phyloP scores from a whole-genome alignment of 768 basidiomycete species.

The Tylopilus intermedius region DNA sequence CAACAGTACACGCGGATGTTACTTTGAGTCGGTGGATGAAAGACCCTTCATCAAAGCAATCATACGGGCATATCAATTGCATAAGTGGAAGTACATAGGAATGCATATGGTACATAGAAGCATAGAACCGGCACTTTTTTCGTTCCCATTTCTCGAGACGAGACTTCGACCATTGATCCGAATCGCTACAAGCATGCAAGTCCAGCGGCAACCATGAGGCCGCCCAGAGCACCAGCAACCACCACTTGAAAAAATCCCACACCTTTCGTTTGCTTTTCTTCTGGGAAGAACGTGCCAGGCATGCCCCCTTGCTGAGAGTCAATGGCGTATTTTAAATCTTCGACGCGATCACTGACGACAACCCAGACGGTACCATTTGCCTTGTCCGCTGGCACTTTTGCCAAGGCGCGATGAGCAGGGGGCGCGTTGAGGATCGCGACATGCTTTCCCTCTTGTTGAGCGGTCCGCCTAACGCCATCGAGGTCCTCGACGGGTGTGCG shows the following conservation, averaged over 20 bases:
- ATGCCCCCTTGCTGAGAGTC: slow-evolving; percentile 29
- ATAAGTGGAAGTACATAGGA: slow-evolving; percentile 7
- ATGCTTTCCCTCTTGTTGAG: slow-evolving; percentile 30
- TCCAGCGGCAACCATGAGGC: slow-evolving; percentile 28
- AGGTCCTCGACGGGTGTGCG: slow-evolving; percentile 29
- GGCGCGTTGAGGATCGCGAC: slow-evolving; percentile 27
- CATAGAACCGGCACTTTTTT: slow-evolving; percentile 2
- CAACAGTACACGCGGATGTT: slow-evolving; percentile 3
- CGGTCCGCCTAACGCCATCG: slow-evolving; percentile 21
- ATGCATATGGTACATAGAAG: slow-evolving; percentile 12
- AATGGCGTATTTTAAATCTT: slow-evolving; percentile 30
- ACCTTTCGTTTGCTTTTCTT: slow-evolving; percentile 15
- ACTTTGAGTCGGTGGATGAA: not conserved
- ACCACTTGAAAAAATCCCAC: slow-evolving; percentile 30
- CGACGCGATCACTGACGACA: slow-evolving; percentile 28
- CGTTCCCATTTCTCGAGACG: not conserved
- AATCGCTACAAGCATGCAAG: slow-evolving; percentile 32
- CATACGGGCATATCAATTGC: slow-evolving; percentile 18
- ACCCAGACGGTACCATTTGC: slow-evolving; percentile 27
- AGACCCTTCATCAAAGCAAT: not conserved
- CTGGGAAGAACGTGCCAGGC: slow-evolving; percentile 28
- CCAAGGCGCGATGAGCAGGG: slow-evolving; percentile 20
- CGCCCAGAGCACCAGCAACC: slow-evolving; percentile 30
- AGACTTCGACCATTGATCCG: slow-evolving; percentile 4
- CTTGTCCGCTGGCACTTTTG: slow-evolving; percentile 16